Evolutionary conservation across 139 green algal species (phyloP), one percentile per base, ranked within the genome.

Genomic region (Volvox reticuliferus): DNA sequence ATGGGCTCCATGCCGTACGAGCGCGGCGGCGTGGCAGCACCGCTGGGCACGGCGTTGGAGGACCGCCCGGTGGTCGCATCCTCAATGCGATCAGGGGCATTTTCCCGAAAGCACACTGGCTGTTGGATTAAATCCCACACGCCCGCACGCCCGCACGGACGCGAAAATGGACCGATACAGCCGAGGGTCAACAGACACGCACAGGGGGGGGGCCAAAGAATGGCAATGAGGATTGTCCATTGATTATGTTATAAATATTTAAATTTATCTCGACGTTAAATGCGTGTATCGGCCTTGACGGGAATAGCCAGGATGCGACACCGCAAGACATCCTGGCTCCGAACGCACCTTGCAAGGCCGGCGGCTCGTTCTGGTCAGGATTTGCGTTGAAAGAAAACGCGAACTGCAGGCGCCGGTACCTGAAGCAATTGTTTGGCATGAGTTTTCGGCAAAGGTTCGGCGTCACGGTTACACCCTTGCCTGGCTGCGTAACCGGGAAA

Each of bases 101-200:
- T 88, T 65, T 88, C 83, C 65, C 80, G 79, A 65, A 88, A 88
- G 67, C 36, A 67, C 67, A 88, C 83, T 12, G 83, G 83, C 83
- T 88, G 83, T 2, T 67, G 67, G 63, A 32, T 75, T n/a, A 1
- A 55, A 55, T 9, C 5, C 44, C 44, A 9, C 44, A 55, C 5
- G 9, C 44, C 44, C 44, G 44, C 44, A 55, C 5, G 9, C 44
- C 44, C 44, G 44, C 44, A 55, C 44, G 44, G 44, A 55, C 44
- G 44, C 44, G 9, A 55, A 55, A 55, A 55, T 55, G 5, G 44
- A 55, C 44, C 44, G 44, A 9, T 14, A 55, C 44, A 55, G 9
- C 44, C 44, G 44, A 5, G 44, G 44, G 44, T 55, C 44, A 55
- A 9, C 9, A 55, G 44, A 55, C 44, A 55, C 9, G 9, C 44